Evolutionary conservation across 1,139 yeast genomes (phyloP).

Genomic region (Saccharomycopsis crataegensis): DNA sequence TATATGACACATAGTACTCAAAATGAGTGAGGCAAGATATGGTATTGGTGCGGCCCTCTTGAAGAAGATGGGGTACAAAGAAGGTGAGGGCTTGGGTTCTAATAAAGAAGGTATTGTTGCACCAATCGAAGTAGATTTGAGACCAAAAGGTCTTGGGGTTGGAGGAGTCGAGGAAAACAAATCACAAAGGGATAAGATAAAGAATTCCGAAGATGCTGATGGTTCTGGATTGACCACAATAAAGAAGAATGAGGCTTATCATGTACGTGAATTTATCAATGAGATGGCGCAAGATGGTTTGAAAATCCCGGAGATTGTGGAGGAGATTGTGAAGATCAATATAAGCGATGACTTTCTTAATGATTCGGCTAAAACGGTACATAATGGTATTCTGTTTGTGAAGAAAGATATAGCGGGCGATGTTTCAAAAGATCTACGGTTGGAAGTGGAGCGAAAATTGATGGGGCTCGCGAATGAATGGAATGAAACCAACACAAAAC

Average conservation of each 20-base stretch:
- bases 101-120: slow-evolving; percentile 63
- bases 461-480: not conserved
- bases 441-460: not conserved
- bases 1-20: not conserved
- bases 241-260: not conserved
- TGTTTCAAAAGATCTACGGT: not conserved
- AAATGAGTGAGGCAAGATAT: slow-evolving; percentile 33
- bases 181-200: slow-evolving; percentile 23
- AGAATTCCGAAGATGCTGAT: slow-evolving; percentile 21
- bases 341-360: too few species aligned
- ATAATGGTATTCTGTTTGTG: slow-evolving; percentile 3
- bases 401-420: not conserved
- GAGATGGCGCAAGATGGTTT: slow-evolving; percentile 20
- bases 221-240: slow-evolving; percentile 11
- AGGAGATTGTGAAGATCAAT: too few species aligned
- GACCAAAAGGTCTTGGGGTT: slow-evolving; percentile 67
- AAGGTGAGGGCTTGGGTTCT: slow-evolving; percentile 78
- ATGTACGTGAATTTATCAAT: not conserved
- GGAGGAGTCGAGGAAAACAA: slow-evolving; percentile 50
- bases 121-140: slow-evolving; percentile 64
- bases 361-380: slow-evolving; percentile 14
- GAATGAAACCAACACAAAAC: not conserved
- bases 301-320: slow-evolving; percentile 19
- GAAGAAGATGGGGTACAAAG: slow-evolving; percentile 79
- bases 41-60: slow-evolving; percentile 84